Evolutionary conservation across 2,329 filamentous ascomycete genomes (phyloP), one percentile per base, ranked within the genome.

Genomic region (Juglanconis oblonga): DNA sequence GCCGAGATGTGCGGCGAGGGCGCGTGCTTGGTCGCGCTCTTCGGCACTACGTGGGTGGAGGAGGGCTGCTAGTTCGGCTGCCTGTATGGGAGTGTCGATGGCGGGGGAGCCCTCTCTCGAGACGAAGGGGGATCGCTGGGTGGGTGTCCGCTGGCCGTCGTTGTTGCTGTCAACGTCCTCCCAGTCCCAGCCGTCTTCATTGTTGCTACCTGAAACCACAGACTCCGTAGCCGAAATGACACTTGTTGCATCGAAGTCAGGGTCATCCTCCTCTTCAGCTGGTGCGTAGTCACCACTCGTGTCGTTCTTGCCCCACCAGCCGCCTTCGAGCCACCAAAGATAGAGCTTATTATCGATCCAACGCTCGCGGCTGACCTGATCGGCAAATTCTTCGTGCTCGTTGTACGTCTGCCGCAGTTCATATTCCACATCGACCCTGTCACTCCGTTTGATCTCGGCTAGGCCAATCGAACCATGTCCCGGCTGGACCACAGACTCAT

Each of bases 291-390:
- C 89, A 33, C 90, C 90, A 68, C 91, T 97, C 5, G 81, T 80
- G 71, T 98, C 94, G 36, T 87, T 80, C 14, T 88, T 87, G 1
- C 94, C 93, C 87, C 92, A 97, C 77, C 90, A 90, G 7, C 91
- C 92, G 24, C 91, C 92, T 57, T 81, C 79, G 55, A 89, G 86
- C 90, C 92, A 98, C 85, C 93, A 95, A 35, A 80, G 79, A 71
- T 97, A 98, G 1, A 97, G 77, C 61, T 86, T 87, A 2, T 82
- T 81, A 64, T 94, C 89, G 2, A 97, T 78, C 44, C 85, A 83
- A 33, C 83, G 82, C 66, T 95, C 90, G 45, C 86, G 77, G 6
- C 77, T 65, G 14, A 76, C 71, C 52, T 74, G 73, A 44, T 71
- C 66, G 35, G 65, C 72, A 68, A 69, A 74, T 70, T 57, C 48